Evolutionary conservation across 73 alveolate species (phyloP), one percentile per base, ranked within the genome.

Genomic region (Blepharisma japonicum): DNA sequence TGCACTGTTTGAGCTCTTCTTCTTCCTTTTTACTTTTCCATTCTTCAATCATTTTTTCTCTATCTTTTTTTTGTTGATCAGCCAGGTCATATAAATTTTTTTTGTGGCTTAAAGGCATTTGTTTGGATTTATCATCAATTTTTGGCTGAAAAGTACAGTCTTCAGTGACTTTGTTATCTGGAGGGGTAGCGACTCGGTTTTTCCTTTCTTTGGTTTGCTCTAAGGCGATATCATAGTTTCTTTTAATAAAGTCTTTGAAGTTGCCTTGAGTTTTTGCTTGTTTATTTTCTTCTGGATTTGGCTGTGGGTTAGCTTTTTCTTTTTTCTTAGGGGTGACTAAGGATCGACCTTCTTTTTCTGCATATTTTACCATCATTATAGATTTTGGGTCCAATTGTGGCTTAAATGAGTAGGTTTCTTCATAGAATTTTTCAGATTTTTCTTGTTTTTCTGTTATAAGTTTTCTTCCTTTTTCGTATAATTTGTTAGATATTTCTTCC

Each of bases 1-100:
- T 70, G 71, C 80, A 70, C 45, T 70, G 27, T 46, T 42, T 70
- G 68, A 42, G 18, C 25, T 70, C 80, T 23, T 70, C 80, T 68
- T 14, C 25, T 46, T 70, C 71, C 80, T 70, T 70, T 32, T 42
- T 42, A n/a, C 4, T 70, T 68, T 9, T 9, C 11, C 20, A 9
- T 42, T 42, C 71, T 77, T 25, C 45, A 2, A 20, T 42, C 11
- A 14, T n/a, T 14, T 20, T 9, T 18, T 42, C 45, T 21, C 25
- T 70, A 2, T 70, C 74, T 25, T 61, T 39, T 20, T 20, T 25
- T 5, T 25, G 14, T 61, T 39, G 74, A 61, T 14, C 74, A 20
- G 50, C 74, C 18, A 61, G 74, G 11, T 61, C 47, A 61, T 61
- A 61, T 9, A 61, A 25, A 25, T 61, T 39, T 8, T 14, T 25